These are phyloP conservation scores for Sicyos baderoa DNA, from an alignment of 306 rosid genomes.

Conservation along the genomic window DNA sequence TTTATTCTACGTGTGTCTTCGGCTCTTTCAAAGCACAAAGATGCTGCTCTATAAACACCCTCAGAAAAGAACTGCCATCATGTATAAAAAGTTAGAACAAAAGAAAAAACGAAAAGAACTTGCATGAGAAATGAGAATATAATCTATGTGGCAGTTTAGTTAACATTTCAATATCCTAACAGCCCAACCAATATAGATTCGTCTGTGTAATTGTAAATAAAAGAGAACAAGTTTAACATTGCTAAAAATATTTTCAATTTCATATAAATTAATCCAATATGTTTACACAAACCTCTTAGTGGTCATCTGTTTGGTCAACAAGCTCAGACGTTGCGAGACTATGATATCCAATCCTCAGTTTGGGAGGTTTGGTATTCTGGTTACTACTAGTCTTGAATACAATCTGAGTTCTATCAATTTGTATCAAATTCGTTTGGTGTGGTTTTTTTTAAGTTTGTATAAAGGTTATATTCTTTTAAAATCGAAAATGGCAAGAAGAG, in stretches of 20 bases:
- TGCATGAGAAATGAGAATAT: not conserved
- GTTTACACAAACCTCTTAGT: not conserved
- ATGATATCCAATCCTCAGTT: not conserved
- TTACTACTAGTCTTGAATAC: too few species aligned
- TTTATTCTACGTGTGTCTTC: slow-evolving; percentile 50
- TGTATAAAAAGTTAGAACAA: not conserved
- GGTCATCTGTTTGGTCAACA: not conserved
- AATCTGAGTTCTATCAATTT: too few species aligned
- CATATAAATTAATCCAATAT: not conserved
- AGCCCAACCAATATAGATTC: not conserved
- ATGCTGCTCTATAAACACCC: slow-evolving; percentile 55
- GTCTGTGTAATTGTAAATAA: not conserved
- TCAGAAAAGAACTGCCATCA: slow-evolving; percentile 48
- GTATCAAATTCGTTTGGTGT: too few species aligned
- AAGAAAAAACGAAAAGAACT: not conserved
- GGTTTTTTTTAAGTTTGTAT: too few species aligned
- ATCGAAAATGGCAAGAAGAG: too few species aligned
- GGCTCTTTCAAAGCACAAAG: slow-evolving; percentile 74
- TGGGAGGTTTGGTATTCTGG: not conserved
- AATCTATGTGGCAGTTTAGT: not conserved
- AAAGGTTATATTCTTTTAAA: too few species aligned
- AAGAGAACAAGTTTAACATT: not conserved
- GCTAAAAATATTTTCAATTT: not conserved
- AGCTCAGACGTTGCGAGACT: not conserved
- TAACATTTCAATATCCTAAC: not conserved